These are phyloP conservation scores for Arthrobotrys conoides DNA, from an alignment of 2,329 filamentous ascomycete species.

Conservation along the genomic window DNA sequence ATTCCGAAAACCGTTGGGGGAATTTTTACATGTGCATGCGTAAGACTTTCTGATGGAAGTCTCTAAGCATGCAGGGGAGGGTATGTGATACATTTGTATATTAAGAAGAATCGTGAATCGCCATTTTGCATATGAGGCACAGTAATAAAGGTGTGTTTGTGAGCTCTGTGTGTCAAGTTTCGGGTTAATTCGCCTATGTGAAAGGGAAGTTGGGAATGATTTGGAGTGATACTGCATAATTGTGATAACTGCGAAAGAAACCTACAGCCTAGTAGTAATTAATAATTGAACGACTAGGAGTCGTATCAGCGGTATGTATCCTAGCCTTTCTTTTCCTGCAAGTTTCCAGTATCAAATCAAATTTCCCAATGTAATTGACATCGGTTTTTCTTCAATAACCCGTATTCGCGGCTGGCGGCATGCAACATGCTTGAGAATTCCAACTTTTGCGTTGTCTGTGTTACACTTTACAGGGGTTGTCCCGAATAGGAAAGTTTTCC, in stretches of 20 bases:
- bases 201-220: neutral
- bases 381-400: too few relatives aligned
- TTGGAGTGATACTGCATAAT: slow-evolving; percentile 6
- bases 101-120: neutral
- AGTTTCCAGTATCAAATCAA: neutral
- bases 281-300: neutral
- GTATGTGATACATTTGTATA: slow-evolving; percentile 14
- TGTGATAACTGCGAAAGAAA: neutral
- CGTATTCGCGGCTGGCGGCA: neutral
- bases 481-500: slow-evolving; percentile 46
- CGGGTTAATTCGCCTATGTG: neutral
- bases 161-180: slow-evolving; percentile 10
- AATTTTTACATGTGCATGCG: slow-evolving; percentile 15
- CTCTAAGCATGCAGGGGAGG: neutral
- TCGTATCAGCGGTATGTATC: neutral
- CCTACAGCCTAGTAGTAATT: neutral
- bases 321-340: neutral
- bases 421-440: too few relatives aligned
- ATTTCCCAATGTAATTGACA: too few relatives aligned
- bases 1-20: slow-evolving; percentile 35
- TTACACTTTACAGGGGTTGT: slow-evolving; percentile 19
- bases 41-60: slow-evolving; percentile 19
- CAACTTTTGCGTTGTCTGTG: slow-evolving; percentile 40
- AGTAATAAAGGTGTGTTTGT: neutral
- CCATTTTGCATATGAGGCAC: slow-evolving; percentile 3